Percentiles rank a stretch among this genome's conserved stretches.
Conservation (phyloP, 169 alveolate genomes). For the Ichthyophthirius multifiliis region DNA sequence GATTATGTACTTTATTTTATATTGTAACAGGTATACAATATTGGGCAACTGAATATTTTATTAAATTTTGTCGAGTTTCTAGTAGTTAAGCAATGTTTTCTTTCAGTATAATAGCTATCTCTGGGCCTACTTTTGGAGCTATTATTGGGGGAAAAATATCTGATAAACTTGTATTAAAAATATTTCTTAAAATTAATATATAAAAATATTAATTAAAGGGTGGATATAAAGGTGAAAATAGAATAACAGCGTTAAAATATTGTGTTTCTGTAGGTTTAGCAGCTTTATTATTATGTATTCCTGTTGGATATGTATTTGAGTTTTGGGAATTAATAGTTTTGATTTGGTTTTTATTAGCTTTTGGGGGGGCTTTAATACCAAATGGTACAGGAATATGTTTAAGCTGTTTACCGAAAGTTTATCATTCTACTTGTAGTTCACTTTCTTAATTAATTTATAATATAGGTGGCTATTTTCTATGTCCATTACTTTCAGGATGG, state of each 20-base stretch:
- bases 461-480: conserved; percentile 64
- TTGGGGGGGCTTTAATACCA: background rate
- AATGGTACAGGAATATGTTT: conserved; percentile 1
- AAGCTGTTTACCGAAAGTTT: conserved; percentile 21
- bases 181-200: background rate
- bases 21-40: background rate
- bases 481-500: conserved; percentile 67
- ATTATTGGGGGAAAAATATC: background rate
- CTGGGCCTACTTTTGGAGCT: background rate
- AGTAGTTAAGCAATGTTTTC: background rate
- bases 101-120: background rate
- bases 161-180: background rate
- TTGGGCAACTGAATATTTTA: conserved; percentile 4
- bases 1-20: background rate
- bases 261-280: conserved; percentile 9
- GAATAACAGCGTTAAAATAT: background rate
- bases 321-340: background rate
- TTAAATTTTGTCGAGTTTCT: background rate
- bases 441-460: conserved; percentile 62
- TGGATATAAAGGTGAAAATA: background rate
- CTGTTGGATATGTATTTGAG: background rate
- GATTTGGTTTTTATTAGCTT: background rate
- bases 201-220: background rate
- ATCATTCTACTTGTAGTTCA: conserved; percentile 62
- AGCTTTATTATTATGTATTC: background rate